Percentiles rank a stretch among this genome's conserved stretches.
These are phyloP conservation scores for Solanum peruvianum DNA, from an alignment of 257 asterid genomes.

Conservation along the genomic window DNA sequence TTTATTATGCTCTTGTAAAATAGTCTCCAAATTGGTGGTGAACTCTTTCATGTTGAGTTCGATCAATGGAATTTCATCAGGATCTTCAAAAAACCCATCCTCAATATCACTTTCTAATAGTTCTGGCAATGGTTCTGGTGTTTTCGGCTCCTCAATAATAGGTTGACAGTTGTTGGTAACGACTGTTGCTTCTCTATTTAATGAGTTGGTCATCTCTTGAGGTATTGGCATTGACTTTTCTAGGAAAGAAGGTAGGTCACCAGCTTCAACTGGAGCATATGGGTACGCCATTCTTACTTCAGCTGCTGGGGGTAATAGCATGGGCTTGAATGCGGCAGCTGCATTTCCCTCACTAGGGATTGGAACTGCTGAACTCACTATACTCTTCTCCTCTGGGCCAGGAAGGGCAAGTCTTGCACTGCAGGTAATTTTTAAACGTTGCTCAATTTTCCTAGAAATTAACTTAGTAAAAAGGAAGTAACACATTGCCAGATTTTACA, in stretches of 20 bases:
- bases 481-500: background rate
- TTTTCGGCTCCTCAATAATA: constrained; percentile 62
- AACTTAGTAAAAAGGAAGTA: background rate
- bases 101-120: constrained; percentile 64
- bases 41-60: constrained; percentile 65
- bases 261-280: constrained; percentile 16
- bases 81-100: constrained; percentile 68
- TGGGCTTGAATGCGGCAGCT: background rate
- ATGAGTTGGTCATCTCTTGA: constrained; percentile 25
- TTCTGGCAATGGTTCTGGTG: constrained; percentile 61
- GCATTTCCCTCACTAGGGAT: background rate
- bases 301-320: constrained; percentile 44
- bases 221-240: constrained; percentile 35
- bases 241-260: constrained; percentile 8
- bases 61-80: constrained; percentile 84
- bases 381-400: constrained; percentile 4
- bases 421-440: constrained; percentile 20
- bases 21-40: constrained; percentile 43
- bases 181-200: constrained; percentile 13
- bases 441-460: background rate
- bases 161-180: constrained; percentile 40
- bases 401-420: constrained; percentile 85
- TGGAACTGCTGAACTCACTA: constrained; percentile 2
- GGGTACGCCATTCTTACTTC: constrained; percentile 30
- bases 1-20: constrained; percentile 44